A percentile compares a stretch with the other conserved stretches of the same genome.
phyloP scores from a whole-genome alignment of 148 eudicot species.

The Chenopodium formosanum region DNA sequence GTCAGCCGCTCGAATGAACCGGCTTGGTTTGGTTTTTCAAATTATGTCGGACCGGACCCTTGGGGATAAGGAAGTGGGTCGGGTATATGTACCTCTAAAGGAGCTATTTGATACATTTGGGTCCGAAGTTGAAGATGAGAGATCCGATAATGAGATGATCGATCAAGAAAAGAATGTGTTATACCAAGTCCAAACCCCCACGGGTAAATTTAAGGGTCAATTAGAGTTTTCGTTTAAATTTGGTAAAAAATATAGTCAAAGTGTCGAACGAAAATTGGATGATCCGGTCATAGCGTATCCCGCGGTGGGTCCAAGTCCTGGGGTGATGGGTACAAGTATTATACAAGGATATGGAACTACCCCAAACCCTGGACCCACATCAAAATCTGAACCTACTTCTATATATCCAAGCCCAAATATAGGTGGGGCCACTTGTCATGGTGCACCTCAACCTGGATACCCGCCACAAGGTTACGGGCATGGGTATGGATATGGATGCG shows the following conservation, averaged over 20 bases:
- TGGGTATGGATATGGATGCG: slow-evolving; percentile 23
- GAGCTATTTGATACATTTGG: slow-evolving; percentile 36
- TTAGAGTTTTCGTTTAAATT: slow-evolving; percentile 46
- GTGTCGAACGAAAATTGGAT: slow-evolving; percentile 19
- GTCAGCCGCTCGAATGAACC: slow-evolving; percentile 33
- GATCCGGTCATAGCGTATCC: slow-evolving; percentile 33
- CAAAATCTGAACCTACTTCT: background rate
- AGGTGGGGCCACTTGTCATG: slow-evolving; percentile 19
- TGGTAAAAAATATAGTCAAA: slow-evolving; percentile 41
- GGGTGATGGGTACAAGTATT: background rate
- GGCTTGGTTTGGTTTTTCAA: slow-evolving; percentile 41
- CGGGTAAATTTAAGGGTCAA: slow-evolving; percentile 45
- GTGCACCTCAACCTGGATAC: background rate
- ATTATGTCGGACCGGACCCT: slow-evolving; percentile 50
- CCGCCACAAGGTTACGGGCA: slow-evolving; percentile 19
- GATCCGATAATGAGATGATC: slow-evolving; percentile 6
- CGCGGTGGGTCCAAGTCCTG: background rate
- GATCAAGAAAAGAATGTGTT: slow-evolving; percentile 14
- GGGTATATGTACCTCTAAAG: slow-evolving; percentile 51
- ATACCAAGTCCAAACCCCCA: slow-evolving; percentile 36
- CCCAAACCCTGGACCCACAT: background rate
- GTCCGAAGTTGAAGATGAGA: background rate
- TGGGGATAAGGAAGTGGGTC: slow-evolving; percentile 61
- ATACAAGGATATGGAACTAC: background rate
- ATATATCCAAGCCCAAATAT: background rate